A percentile compares a stretch with the other conserved stretches of the same genome.
Evolutionary conservation across 2,329 filamentous ascomycete species (phyloP).

Genomic region (Fusarium xyrophilum): DNA sequence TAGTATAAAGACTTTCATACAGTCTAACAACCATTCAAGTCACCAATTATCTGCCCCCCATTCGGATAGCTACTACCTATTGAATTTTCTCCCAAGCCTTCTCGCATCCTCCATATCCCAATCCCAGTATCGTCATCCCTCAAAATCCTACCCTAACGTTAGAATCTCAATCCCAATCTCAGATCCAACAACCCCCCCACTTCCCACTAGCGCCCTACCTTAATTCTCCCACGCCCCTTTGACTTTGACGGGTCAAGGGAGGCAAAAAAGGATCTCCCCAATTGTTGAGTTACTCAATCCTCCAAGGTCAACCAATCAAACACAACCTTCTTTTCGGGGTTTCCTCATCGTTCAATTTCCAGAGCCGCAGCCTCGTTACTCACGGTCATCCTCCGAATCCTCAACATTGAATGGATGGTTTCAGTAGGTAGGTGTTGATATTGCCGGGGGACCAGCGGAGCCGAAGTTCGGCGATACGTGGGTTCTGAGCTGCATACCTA

Average conservation of each 20-base stretch:
- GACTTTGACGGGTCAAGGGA: neutral
- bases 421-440: neutral
- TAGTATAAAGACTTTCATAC: too few relatives aligned
- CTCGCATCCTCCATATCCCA: neutral
- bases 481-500: neutral
- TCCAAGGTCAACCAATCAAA: conserved; percentile 27
- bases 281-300: conserved; percentile 44
- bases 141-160: too few relatives aligned
- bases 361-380: conserved; percentile 36
- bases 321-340: neutral
- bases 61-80: neutral
- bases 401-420: conserved; percentile 30
- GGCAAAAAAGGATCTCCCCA: conserved; percentile 39
- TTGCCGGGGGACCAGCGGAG: conserved; percentile 7
- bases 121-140: too few relatives aligned
- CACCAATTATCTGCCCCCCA: neutral
- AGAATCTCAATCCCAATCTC: neutral
- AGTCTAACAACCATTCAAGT: neutral
- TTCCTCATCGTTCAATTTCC: conserved; percentile 10
- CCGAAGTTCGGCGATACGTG: conserved; percentile 17
- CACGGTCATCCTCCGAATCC: conserved; percentile 39
- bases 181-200: conserved; percentile 22
- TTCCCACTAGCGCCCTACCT: conserved; percentile 34
- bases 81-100: too few relatives aligned
- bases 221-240: conserved; percentile 27